phyloP scores from a whole-genome alignment of 2,329 filamentous ascomycete genomes.

The Fusarium metavorans region DNA sequence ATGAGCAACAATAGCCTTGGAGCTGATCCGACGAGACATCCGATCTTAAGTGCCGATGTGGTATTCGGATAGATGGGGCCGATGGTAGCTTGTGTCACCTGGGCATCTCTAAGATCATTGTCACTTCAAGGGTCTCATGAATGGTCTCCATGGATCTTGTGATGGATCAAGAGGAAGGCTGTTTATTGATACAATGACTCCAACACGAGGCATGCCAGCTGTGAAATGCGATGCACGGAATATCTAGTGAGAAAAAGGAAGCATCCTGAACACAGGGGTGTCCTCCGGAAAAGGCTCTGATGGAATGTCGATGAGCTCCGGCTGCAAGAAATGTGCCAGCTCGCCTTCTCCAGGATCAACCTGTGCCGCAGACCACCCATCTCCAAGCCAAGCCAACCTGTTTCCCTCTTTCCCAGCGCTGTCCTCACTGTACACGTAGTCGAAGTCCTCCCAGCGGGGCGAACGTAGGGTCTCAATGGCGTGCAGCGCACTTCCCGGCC shows the following conservation, averaged over 20 bases:
- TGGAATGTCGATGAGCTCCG: constrained; percentile 10
- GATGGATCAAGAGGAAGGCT: neutral
- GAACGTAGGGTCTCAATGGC: neutral
- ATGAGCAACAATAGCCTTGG: neutral
- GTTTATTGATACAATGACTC: neutral
- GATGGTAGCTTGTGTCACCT: neutral
- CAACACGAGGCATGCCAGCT: neutral
- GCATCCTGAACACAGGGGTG: neutral
- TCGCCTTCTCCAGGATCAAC: constrained; percentile 1
- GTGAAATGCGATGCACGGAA: neutral
- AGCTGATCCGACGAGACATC: neutral
- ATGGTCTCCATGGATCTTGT: neutral
- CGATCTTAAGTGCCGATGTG: neutral
- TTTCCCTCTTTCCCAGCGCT: neutral
- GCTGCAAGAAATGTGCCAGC: constrained; percentile 12
- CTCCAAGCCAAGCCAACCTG: neutral
- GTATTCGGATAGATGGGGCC: neutral
- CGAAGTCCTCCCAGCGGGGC: neutral
- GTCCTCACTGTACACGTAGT: neutral
- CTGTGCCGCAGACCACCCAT: constrained; percentile 10
- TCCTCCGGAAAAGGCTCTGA: constrained; percentile 10
- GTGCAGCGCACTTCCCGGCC: neutral
- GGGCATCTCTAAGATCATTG: neutral
- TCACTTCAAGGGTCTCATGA: neutral
- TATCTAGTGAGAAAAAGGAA: neutral